Percentiles rank a stretch among this genome's conserved stretches.
Conservation (phyloP, 1,284 basidiomycete species). For the Schizophyllum commune region DNA sequence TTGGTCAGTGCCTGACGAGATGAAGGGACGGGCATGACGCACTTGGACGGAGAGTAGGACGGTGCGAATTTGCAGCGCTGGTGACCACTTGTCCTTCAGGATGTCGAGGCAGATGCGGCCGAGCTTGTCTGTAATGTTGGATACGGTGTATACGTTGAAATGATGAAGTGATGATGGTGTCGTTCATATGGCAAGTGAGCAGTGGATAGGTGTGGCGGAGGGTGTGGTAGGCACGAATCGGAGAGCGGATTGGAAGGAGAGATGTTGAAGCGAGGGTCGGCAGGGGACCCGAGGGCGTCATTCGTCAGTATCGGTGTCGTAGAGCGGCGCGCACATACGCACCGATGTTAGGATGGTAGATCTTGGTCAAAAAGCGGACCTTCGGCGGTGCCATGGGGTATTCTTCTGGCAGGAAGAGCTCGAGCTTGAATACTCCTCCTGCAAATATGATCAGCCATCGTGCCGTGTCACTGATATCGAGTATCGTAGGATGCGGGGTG, state of each 20-base stretch:
- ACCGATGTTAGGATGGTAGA: constrained; percentile 99
- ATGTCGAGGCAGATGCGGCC: constrained; percentile 98
- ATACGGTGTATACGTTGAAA: not conserved
- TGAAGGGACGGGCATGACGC: not conserved
- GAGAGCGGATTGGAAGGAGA: constrained; percentile 2
- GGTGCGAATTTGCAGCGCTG: constrained; percentile 95
- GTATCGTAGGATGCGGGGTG: not conserved
- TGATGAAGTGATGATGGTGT: too few species aligned
- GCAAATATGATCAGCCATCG: not conserved
- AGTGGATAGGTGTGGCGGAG: not conserved
- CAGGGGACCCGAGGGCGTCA: too few species aligned
- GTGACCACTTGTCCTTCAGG: constrained; percentile 99
- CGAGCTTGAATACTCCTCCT: constrained; percentile 93
- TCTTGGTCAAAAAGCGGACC: constrained; percentile 97
- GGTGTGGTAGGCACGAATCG: too few species aligned
- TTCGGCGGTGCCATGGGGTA: constrained; percentile 99
- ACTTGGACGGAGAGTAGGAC: constrained; percentile 80
- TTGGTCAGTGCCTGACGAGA: not conserved
- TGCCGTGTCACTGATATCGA: not conserved
- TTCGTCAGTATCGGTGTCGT: too few species aligned
- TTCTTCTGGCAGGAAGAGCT: constrained; percentile 96
- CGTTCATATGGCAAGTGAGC: not conserved
- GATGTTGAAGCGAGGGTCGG: not conserved
- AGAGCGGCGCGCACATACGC: constrained; percentile 16
- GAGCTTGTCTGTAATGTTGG: constrained; percentile 71